Base-by-base conservation (phyloP, 371 early-diverging fungal species). In the Mucor mucedo region DNA sequence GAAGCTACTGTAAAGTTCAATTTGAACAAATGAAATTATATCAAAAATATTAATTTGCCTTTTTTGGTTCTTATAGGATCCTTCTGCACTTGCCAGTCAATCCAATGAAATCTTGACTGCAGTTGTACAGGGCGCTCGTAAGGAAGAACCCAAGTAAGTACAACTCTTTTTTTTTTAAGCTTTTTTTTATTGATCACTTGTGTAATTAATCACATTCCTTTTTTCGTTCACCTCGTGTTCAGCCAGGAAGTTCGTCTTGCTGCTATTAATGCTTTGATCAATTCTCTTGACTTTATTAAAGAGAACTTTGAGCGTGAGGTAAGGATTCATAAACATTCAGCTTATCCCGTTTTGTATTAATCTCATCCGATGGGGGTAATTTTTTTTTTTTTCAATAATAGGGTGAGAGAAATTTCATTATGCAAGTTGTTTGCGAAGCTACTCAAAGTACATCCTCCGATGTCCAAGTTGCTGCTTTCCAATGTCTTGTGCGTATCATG, bases 371-470 rank as follows among this genome's bases (percentile, higher is more conserved):
- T 35, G 21, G n/a, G 21, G 9, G 21, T 45, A 16, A 45, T 13
- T 5, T 45, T 45, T 5, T 30, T 56, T 13, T 30, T 29, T 32
- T 30, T 9, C 29, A 39, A 41, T 21, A 14, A 29, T 58, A 88
- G 80, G 90, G 87, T 62, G 97, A 98, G 76, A 87, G 98, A 62
- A 96, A 98, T 79, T 93, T 91, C 62, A 95, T 98, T 60, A 98
- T 98, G 99, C 92, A 94, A 72, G 89, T 95, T n/a, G 94, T 98
- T 11, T 98, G 98, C 74, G 96, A 95, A 71, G 94, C 95, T 32
- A 94, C 96, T 27, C 94, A 95, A 80, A 86, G 89, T 70, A 69
- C 77, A 29, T 87, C 89, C 47, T 82, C 71, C 28, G 84, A 83
- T 39, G 90, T 97, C 42, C 90, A 94, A 68, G 89, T 91, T 14